Evolutionary conservation across 2,329 filamentous ascomycete genomes (phyloP).

Genomic region (Cladophialophora bantiana): DNA sequence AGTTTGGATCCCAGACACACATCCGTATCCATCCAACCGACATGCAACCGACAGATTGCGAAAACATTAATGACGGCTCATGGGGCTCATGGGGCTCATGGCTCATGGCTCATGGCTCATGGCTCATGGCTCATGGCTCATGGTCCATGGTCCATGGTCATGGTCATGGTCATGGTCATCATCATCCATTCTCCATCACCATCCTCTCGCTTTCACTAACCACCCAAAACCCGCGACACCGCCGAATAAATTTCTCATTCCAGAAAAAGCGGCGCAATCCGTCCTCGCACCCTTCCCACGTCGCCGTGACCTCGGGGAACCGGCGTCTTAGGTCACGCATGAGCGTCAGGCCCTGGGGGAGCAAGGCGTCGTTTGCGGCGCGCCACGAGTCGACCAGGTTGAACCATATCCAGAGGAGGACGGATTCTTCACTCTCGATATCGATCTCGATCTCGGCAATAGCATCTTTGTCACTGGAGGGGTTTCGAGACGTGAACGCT

Average conservation of each 20-base stretch:
- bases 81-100: too few species aligned
- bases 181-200: background rate
- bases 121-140: too few species aligned
- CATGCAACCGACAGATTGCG: too few species aligned
- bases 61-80: too few species aligned
- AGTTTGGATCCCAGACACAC: too few species aligned
- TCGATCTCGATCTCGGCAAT: background rate
- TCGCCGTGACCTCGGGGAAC: background rate
- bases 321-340: background rate
- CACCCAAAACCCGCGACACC: slow-evolving; percentile 7
- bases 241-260: background rate
- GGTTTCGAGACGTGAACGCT: background rate
- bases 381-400: slow-evolving; percentile 9
- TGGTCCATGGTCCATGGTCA: too few species aligned
- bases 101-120: too few species aligned
- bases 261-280: background rate
- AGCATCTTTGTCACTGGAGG: background rate
- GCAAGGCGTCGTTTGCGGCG: background rate
- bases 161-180: too few species aligned
- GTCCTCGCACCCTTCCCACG: background rate
- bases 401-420: slow-evolving; percentile 12
- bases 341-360: background rate
- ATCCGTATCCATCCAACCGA: too few species aligned
- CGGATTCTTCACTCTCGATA: background rate
- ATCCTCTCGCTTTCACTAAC: background rate